phyloP scores from a whole-genome alignment of 768 basidiomycete genomes.

The Cubamyces sp. region DNA sequence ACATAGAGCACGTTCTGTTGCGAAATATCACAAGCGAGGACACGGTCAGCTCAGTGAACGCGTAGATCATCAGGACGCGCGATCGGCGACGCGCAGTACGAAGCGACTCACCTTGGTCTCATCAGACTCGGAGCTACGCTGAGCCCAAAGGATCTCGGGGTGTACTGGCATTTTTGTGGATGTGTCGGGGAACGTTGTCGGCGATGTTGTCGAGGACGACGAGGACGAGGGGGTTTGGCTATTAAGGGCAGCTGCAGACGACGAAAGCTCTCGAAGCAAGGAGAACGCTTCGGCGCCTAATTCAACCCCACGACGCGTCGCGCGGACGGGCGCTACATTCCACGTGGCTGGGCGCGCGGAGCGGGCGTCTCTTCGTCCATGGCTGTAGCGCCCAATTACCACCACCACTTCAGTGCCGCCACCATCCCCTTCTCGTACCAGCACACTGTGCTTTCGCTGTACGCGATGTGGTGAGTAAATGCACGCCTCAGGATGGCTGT shows the following conservation, averaged over 20 bases:
- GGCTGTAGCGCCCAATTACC: not conserved
- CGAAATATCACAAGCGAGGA: constrained; percentile 2
- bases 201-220: constrained; percentile 19
- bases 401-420: not conserved
- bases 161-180: constrained; percentile 49
- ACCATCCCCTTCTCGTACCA: not conserved
- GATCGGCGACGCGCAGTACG: not conserved
- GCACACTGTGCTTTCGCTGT: not conserved
- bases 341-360: not conserved
- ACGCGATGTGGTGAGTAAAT: constrained; percentile 57
- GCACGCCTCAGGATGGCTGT: not conserved
- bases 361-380: not conserved
- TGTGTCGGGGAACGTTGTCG: constrained; percentile 18
- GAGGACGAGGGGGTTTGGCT: constrained; percentile 19
- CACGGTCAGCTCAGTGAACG: constrained; percentile 8
- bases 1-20: constrained; percentile 85
- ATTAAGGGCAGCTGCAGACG: constrained; percentile 23
- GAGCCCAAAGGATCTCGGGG: constrained; percentile 95
- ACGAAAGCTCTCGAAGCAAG: constrained; percentile 35
- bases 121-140: constrained; percentile 73
- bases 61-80: not conserved
- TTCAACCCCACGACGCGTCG: not conserved
- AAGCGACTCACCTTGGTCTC: constrained; percentile 64
- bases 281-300: constrained; percentile 28
- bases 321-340: not conserved